Base-by-base conservation (phyloP, 208 protist genomes). In the Trypanosoma congolense region DNA sequence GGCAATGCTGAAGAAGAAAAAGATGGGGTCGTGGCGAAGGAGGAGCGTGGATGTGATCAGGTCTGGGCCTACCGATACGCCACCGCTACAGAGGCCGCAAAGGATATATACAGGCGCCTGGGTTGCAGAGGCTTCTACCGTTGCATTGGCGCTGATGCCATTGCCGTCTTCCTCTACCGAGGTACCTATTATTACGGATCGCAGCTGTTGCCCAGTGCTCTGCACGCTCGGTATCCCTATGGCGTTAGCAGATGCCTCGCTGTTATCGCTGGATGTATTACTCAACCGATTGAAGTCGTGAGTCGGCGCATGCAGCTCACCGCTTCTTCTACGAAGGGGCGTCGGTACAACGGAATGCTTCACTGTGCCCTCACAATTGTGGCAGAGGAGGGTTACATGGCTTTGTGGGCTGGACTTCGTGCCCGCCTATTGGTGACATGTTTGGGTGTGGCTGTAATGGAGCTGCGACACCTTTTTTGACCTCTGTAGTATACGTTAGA, bases 221-320 rank as follows among this genome's bases (percentile, higher is more conserved):
- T 75, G 18, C 65, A 74, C 3, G 43, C 74, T 28, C 65, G 75
- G 38, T 71, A 89, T 65, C 78, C 80, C 18, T 76, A 78, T 64
- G 61, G 58, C 18, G 49, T 92, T 22, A 72, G 71, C 24, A 67
- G 80, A 19, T 54, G 48, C 9, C 62, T 89, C 25, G 77, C 81
- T 26, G 48, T 92, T 9, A 68, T 77, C 21, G 75, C 86, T 4
- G 75, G 83, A 30, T 55, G 77, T 40, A 19, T 79, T 5, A 83
- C 80, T 38, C 82, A 93, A 64, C 82, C 82, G 4, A 60, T 93
- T 54, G 86, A 93, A 60, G 86, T 93, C 48, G 52, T 88, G 26
- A 75, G 73, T 50, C 85, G 81, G 8, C 85, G 85, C 24, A 70
- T 89, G 26, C 57, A 81, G 22, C 71, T 92, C 55, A 85, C 85